These are phyloP conservation scores for Rhodamnia rubescens DNA, from an alignment of 345 rosid genomes.

Conservation along the genomic window DNA sequence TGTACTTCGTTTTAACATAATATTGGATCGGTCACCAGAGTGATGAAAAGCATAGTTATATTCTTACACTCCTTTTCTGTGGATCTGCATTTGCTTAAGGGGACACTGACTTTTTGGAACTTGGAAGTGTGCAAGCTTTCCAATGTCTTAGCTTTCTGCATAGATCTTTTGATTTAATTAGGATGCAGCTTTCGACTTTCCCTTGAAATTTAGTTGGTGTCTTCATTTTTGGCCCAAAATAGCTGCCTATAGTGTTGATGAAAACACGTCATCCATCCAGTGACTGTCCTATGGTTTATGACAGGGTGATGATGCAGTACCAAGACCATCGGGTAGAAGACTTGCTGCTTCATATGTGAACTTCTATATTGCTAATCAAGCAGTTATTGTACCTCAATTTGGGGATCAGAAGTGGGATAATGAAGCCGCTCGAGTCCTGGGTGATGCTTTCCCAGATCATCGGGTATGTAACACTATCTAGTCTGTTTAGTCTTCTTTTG, in stretches of 20 bases:
- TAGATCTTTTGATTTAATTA: neutral
- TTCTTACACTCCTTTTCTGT: neutral
- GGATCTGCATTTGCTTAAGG: neutral
- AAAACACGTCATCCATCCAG: neutral
- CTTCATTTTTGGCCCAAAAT: neutral
- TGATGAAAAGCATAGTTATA: neutral
- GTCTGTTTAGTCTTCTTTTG: neutral
- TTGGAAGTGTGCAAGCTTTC: neutral
- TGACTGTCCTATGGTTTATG: neutral
- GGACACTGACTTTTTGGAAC: neutral
- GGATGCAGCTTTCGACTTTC: neutral
- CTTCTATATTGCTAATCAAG: conserved; percentile 75
- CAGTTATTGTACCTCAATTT: conserved; percentile 60
- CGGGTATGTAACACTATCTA: conserved; percentile 23
- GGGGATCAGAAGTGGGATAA: conserved; percentile 74
- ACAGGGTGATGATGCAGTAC: conserved; percentile 55
- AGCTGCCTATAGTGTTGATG: neutral
- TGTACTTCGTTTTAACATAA: neutral
- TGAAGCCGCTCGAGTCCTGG: conserved; percentile 70
- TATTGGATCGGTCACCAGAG: neutral
- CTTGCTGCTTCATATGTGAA: conserved; percentile 81
- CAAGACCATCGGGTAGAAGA: conserved; percentile 61
- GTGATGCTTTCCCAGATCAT: conserved; percentile 52
- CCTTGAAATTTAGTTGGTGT: neutral
- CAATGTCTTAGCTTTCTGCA: neutral